Percentiles rank a stretch among this genome's conserved stretches.
Conservation (phyloP, 768 basidiomycete genomes). For the Pleurotus citrinopileatus region DNA sequence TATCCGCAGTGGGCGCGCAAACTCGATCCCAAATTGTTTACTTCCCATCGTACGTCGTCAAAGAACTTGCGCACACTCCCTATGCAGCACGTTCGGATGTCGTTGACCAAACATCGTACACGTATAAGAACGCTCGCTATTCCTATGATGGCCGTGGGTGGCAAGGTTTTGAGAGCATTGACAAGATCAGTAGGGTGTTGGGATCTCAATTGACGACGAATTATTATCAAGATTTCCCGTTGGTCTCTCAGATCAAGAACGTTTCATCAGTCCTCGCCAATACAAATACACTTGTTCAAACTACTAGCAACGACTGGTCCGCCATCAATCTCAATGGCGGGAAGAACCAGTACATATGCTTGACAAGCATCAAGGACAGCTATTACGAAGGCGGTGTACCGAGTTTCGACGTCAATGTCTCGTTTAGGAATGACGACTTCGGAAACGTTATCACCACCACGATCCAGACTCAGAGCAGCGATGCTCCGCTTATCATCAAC, state of each 20-base stretch:
- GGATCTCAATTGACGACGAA: background rate
- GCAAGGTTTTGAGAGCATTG: constrained; percentile 3
- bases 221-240: constrained; percentile 5
- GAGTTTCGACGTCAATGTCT: background rate
- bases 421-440: background rate
- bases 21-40: constrained; percentile 4
- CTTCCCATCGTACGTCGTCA: constrained; percentile 6
- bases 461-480: background rate
- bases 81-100: background rate
- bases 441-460: constrained; percentile 5
- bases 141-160: constrained; percentile 3
- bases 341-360: background rate
- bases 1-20: background rate
- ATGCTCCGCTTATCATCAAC: background rate
- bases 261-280: background rate
- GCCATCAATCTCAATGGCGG: background rate
- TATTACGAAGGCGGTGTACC: constrained; percentile 2
- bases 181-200: background rate
- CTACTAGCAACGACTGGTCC: background rate
- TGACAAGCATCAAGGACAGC: background rate
- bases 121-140: constrained; percentile 4
- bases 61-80: background rate
- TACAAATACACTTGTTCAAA: background rate
- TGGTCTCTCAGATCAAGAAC: background rate
- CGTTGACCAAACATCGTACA: background rate